These are phyloP conservation scores for Nitzschia palea DNA, from an alignment of 108 stramenopile genomes.

Conservation along the genomic window DNA sequence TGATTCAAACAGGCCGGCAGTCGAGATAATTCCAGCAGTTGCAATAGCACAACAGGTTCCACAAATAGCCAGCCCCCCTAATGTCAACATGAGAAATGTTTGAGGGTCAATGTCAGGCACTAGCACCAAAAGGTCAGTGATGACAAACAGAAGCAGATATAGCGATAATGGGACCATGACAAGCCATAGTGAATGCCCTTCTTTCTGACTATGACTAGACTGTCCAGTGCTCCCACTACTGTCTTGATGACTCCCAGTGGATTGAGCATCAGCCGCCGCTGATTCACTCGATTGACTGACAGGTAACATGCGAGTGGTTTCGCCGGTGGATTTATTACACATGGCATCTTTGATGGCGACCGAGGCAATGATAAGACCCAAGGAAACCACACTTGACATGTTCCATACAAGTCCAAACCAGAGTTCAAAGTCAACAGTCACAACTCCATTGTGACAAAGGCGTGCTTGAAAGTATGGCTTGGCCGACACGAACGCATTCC, in stretches of 20 bases:
- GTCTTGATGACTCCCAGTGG: neutral
- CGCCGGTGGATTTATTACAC: neutral
- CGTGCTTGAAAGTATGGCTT: slow-evolving; percentile 53
- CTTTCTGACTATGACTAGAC: neutral
- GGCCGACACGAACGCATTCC: slow-evolving; percentile 73
- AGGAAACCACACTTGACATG: slow-evolving; percentile 37
- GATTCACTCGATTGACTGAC: too few species aligned
- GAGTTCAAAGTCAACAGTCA: slow-evolving; percentile 32
- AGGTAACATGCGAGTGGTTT: neutral
- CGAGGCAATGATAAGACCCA: slow-evolving; percentile 27
- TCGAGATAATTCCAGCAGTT: slow-evolving; percentile 46
- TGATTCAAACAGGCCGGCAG: slow-evolving; percentile 20
- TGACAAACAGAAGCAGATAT: slow-evolving; percentile 45
- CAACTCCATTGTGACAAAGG: slow-evolving; percentile 23
- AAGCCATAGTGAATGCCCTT: slow-evolving; percentile 27
- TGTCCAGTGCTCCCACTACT: neutral
- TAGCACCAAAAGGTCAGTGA: slow-evolving; percentile 34
- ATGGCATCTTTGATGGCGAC: slow-evolving; percentile 14
- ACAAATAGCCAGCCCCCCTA: slow-evolving; percentile 33
- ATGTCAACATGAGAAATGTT: slow-evolving; percentile 24
- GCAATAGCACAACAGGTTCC: slow-evolving; percentile 45
- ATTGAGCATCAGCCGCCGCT: neutral
- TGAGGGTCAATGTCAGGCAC: slow-evolving; percentile 20
- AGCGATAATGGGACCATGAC: slow-evolving; percentile 46
- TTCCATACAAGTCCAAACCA: slow-evolving; percentile 60